A percentile compares a stretch with the other conserved stretches of the same genome.
Evolutionary conservation across 2,329 filamentous ascomycete genomes (phyloP).

Genomic region (Monilinia polystroma): DNA sequence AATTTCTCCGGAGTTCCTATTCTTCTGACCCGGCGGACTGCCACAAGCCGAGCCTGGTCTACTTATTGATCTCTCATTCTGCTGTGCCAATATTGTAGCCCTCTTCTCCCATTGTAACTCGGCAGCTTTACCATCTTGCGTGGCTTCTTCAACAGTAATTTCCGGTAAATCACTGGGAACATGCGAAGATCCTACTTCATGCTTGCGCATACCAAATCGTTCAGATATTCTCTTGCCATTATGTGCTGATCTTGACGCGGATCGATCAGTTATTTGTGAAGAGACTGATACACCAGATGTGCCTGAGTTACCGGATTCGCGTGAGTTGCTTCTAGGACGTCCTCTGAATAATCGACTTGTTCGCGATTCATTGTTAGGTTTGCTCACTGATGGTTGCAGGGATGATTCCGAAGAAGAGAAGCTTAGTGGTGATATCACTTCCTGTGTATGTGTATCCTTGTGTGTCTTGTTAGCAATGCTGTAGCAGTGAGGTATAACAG

Average conservation of each 20-base stretch:
- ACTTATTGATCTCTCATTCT: conserved; percentile 48
- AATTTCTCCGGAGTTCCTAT: conserved; percentile 26
- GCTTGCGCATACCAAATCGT: conserved; percentile 64
- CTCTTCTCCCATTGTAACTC: conserved; percentile 89
- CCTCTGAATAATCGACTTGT: conserved; percentile 40
- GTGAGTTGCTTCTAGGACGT: conserved; percentile 45
- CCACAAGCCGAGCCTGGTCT: conserved; percentile 45
- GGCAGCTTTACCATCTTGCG: conserved; percentile 46
- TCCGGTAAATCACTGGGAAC: conserved; percentile 79
- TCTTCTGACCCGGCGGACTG: conserved; percentile 27
- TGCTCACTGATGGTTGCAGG: conserved; percentile 22
- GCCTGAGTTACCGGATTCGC: conserved; percentile 46
- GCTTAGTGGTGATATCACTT: conserved; percentile 71
- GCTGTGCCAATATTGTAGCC: conserved; percentile 80
- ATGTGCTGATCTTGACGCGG: neutral
- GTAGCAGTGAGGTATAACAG: conserved; percentile 3
- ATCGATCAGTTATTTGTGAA: conserved; percentile 26
- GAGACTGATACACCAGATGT: conserved; percentile 29
- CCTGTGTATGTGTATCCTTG: conserved; percentile 71
- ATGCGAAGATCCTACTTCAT: conserved; percentile 63
- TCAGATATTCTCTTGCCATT: conserved; percentile 57
- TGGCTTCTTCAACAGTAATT: conserved; percentile 50
- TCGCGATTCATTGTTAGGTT: conserved; percentile 32
- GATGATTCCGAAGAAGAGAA: conserved; percentile 44
- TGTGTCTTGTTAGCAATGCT: conserved; percentile 20